Evolutionary conservation across 1,139 yeast genomes (phyloP), one percentile per base, ranked within the genome.

Genomic region (Protomyces macrosporus): DNA sequence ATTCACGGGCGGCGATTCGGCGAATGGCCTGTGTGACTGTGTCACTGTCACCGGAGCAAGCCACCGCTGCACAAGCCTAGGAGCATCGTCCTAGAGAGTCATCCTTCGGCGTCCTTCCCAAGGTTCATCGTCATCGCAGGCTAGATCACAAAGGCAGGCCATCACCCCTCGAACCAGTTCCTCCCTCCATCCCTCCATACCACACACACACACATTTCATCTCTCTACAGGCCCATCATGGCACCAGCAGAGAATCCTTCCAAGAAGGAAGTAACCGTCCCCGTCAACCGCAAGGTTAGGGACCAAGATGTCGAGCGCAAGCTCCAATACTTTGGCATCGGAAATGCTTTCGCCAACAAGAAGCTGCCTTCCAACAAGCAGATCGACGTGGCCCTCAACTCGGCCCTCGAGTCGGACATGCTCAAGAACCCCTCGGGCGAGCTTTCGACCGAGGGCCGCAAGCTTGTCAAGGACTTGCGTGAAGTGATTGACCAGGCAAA

Each of bases 351-450:
- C 62, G 36, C 58, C 39, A 16, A 57, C 16, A 70, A 70, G 53
- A 68, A 68, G 56, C 58, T 68, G 66, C 70, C 70, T 1, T 51
- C 67, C 33, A 68, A 68, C 63, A 60, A 65, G 45, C 70, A 68
- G 55, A 62, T 67, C 39, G 68, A 68, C 40, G 58, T 66, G 36
- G 69, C 70, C 7, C 37, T 68, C 45, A 65, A 61, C 42, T 66
- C 69, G 6, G 57, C 66, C 10, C 50, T 66, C 23, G 55, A 55
- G 6, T 60, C 68, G 3, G 65, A 61, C 36, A 39, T 63, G 45
- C 54, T 67, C 12, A 16, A 40, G 10, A 53, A 66, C 42, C 57
- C 68, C 1, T 35, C 42, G 32, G 55, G 30, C 40, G 62, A 64
- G 16, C 64, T 68, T 9, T 68, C 70, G 2, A 60, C 53, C 10